phyloP scores from a whole-genome alignment of 805 yeast genomes.

The Cyberlindnera amylophila region DNA sequence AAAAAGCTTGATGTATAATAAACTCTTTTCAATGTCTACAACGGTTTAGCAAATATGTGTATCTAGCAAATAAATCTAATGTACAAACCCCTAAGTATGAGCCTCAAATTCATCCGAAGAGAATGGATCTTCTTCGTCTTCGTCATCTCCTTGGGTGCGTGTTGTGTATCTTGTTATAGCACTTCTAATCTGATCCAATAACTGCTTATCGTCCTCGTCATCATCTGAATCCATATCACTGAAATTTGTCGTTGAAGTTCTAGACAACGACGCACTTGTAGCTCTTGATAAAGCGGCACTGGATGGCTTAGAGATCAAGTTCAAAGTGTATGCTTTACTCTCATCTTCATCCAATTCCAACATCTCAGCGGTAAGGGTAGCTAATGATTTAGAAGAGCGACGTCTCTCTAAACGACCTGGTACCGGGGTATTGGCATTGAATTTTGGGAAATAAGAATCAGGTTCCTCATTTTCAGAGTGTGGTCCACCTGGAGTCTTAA shows the following conservation, averaged over 20 bases:
- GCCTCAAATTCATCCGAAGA: slow-evolving; percentile 54
- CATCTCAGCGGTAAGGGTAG: slow-evolving; percentile 63
- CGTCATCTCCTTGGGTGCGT: slow-evolving; percentile 25
- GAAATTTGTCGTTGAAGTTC: slow-evolving; percentile 11
- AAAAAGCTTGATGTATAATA: slow-evolving; percentile 10
- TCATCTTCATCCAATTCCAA: slow-evolving; percentile 68
- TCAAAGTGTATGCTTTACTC: slow-evolving; percentile 27
- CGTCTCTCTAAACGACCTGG: slow-evolving; percentile 58
- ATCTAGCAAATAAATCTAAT: too few relatives aligned
- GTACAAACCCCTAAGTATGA: slow-evolving; percentile 17
- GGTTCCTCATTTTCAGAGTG: slow-evolving; percentile 6
- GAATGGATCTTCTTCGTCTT: slow-evolving; percentile 42
- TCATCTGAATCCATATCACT: slow-evolving; percentile 13
- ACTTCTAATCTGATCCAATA: slow-evolving; percentile 39
- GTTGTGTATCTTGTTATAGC: slow-evolving; percentile 36
- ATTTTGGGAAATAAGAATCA: slow-evolving; percentile 25
- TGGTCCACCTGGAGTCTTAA: slow-evolving; percentile 15
- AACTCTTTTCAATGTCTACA: too few relatives aligned
- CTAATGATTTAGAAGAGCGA: slow-evolving; percentile 68
- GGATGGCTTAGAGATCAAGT: slow-evolving; percentile 19
- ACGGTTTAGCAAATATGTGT: too few relatives aligned
- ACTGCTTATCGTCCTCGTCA: slow-evolving; percentile 28
- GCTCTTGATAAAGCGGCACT: slow-evolving; percentile 21
- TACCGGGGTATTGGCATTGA: slow-evolving; percentile 33
- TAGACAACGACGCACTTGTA: slow-evolving; percentile 17